Evolutionary conservation across 306 rosid species (phyloP).

Genomic region (Citrullus mucosospermus): DNA sequence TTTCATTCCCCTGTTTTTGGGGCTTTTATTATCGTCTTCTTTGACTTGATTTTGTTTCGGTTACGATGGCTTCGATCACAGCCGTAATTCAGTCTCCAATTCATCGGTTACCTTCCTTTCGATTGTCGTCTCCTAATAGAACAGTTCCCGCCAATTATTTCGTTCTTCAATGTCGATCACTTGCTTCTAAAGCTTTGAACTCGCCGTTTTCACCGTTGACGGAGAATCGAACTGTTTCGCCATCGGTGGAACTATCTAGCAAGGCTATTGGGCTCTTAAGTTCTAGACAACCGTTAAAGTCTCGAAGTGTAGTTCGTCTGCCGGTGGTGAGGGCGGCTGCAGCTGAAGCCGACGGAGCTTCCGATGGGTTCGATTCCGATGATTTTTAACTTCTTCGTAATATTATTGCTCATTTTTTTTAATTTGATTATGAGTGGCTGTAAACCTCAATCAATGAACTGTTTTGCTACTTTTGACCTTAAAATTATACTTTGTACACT

Average conservation of each 20-base stretch:
- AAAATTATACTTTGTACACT: not conserved
- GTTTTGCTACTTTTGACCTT: not conserved
- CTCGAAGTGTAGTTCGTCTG: constrained; percentile 16
- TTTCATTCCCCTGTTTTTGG: not conserved
- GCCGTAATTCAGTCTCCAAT: constrained; percentile 28
- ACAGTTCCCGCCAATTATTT: constrained; percentile 13
- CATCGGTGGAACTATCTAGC: constrained; percentile 4
- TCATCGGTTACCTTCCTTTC: constrained; percentile 23
- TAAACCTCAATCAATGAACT: not conserved
- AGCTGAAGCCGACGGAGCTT: constrained; percentile 37
- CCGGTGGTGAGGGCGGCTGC: constrained; percentile 34
- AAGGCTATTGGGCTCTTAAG: constrained; percentile 16
- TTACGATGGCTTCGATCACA: constrained; percentile 29
- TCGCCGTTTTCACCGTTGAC: constrained; percentile 18
- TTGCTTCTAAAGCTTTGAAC: constrained; percentile 15
- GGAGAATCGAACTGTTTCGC: constrained; percentile 8
- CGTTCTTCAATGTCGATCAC: constrained; percentile 16
- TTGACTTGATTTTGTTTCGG: not conserved
- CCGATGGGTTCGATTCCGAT: constrained; percentile 26
- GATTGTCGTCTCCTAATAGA: constrained; percentile 12
- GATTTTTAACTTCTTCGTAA: not conserved
- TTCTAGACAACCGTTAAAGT: constrained; percentile 22
- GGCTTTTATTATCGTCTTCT: not conserved
- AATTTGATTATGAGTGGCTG: not conserved
- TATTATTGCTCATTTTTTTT: not conserved